Evolutionary conservation across 331 rosid genomes (phyloP).

Genomic region (Arachis monticola): DNA sequence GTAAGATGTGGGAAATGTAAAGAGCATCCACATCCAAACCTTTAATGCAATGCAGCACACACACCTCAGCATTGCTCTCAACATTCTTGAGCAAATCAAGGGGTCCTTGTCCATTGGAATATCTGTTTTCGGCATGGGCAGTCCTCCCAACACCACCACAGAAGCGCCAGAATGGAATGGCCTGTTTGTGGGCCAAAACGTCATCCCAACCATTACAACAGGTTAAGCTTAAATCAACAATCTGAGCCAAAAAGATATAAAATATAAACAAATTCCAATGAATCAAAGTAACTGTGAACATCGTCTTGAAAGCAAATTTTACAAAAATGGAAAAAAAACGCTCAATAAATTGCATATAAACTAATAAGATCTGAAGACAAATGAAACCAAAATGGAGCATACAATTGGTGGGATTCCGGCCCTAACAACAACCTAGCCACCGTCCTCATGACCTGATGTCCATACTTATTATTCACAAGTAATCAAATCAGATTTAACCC

Average conservation of each 20-base stretch:
- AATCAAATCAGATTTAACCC: too few species aligned
- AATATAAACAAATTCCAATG: too few species aligned
- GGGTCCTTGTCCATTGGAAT: constrained; percentile 93
- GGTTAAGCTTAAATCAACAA: background rate
- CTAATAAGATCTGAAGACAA: background rate
- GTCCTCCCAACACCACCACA: too few species aligned
- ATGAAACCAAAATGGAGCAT: background rate
- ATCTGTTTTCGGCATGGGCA: constrained; percentile 75
- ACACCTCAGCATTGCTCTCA: constrained; percentile 95
- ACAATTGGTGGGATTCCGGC: constrained; percentile 78
- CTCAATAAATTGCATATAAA: background rate
- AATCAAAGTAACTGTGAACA: too few species aligned
- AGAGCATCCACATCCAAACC: constrained; percentile 94
- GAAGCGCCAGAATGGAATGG: too few species aligned
- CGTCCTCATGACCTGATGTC: too few species aligned
- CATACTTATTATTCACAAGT: too few species aligned
- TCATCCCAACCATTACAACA: constrained; percentile 60
- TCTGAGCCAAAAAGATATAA: background rate
- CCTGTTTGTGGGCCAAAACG: constrained; percentile 82
- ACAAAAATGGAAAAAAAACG: background rate
- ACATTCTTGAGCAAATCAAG: constrained; percentile 93
- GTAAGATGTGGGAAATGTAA: constrained; percentile 61
- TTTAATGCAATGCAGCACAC: constrained; percentile 42
- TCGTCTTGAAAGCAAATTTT: too few species aligned
- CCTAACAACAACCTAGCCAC: too few species aligned